These are phyloP conservation scores for Fusarium zealandicum DNA, from an alignment of 2,329 filamentous ascomycete species.

Conservation along the genomic window DNA sequence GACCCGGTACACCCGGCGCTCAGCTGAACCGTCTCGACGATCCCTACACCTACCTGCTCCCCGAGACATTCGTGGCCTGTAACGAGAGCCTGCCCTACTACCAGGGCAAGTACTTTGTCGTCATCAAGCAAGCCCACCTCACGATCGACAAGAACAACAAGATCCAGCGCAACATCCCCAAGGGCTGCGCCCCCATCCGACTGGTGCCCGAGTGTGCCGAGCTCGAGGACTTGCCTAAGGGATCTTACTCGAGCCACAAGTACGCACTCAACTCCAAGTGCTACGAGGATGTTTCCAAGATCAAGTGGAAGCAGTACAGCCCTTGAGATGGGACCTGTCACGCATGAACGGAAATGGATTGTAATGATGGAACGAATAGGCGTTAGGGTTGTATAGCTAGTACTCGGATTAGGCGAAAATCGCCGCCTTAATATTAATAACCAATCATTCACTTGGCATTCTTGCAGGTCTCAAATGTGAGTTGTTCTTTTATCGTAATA, in stretches of 20 bases:
- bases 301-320: constrained; percentile 40
- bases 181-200: constrained; percentile 52
- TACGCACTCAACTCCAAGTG: constrained; percentile 50
- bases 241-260: constrained; percentile 49
- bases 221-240: constrained; percentile 47
- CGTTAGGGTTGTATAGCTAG: constrained; percentile 25
- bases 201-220: constrained; percentile 54
- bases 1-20: constrained; percentile 47
- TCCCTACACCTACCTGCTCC: constrained; percentile 42
- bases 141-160: constrained; percentile 32
- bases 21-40: constrained; percentile 40
- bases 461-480: not conserved
- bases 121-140: constrained; percentile 49
- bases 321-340: constrained; percentile 9
- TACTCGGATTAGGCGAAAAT: constrained; percentile 16
- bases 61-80: constrained; percentile 53
- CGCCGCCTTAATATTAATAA: constrained; percentile 29
- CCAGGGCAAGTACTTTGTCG: constrained; percentile 44
- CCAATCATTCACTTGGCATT: not conserved
- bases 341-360: constrained; percentile 8
- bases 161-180: constrained; percentile 37
- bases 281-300: constrained; percentile 48
- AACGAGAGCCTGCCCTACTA: constrained; percentile 53
- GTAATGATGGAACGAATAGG: constrained; percentile 26
- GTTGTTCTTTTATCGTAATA: constrained; percentile 3